Base-by-base conservation (phyloP, 2,329 filamentous ascomycete species). In the Diaporthe nobilis region DNA sequence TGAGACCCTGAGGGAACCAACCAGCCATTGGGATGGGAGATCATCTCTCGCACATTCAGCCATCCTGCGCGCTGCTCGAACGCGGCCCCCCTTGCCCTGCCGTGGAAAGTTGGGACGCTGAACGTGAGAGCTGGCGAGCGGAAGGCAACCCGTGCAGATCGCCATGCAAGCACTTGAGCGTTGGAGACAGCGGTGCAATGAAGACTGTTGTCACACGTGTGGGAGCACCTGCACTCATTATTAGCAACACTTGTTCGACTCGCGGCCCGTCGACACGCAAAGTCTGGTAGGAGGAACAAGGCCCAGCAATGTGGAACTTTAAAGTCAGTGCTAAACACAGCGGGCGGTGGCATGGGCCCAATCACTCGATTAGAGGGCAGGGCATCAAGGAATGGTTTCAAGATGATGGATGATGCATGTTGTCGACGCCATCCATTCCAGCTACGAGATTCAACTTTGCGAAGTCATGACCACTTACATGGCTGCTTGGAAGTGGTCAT, bases 111-210 rank as follows among this genome's bases (percentile, higher is more conserved):
- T 25, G 63, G 12, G 47, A 68, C 44, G 9, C 13, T 37, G 63
- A 39, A 53, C 34, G 63, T 53, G 47, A 51, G 63, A 68, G 63
- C 31, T 68, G 63, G 39, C 44, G 44, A 53, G 44, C 44, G 63
- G 47, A 28, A 37, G 13, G 42, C 44, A 4, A 39, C 47, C 47
- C 47, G 47, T 68, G 65, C 63, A 53, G 63, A 68, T 53, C 44
- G 20, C 44, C 47, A 17, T 68, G 63, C 65, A 39, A 31, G 49
- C 65, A 39, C 44, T 68, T 68, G 28, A 51, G 28, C 31, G 47
- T 39, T 15, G 65, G 20, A 47, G 20, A 13, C 25, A 13, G n/a
- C 15, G 39, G 13, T 53, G 47, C 65, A 22, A 31, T 20, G 28
- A 42, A 25, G 31, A 25, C 31, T 53, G 39, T 13, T 12, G 39